Evolutionary conservation across 352 stramenopile species (phyloP).

Genomic region (Phytopythium helicoides): DNA sequence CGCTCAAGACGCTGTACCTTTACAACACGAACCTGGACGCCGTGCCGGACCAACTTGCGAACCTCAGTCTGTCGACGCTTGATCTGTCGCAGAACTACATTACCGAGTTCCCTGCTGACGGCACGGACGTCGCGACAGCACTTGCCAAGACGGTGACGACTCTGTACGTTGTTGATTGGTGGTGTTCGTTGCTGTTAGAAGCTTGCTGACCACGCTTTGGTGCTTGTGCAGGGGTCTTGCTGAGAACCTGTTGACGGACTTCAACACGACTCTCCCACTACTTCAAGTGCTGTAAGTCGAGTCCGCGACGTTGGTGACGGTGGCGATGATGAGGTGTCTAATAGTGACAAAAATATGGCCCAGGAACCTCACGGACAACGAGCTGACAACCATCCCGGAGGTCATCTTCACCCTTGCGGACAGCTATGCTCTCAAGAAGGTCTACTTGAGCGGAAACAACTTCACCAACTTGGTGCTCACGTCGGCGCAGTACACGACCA

Average conservation of each 20-base stretch:
- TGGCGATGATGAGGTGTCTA: no score
- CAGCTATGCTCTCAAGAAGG: slow-evolving; percentile 31
- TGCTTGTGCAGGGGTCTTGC: slow-evolving; percentile 20
- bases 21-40: slow-evolving; percentile 46
- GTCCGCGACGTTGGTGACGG: no score
- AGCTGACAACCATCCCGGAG: slow-evolving; percentile 39
- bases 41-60: slow-evolving; percentile 32
- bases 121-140: slow-evolving; percentile 22
- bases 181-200: no score
- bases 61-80: slow-evolving; percentile 27
- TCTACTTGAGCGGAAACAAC: slow-evolving; percentile 50
- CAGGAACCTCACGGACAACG: slow-evolving; percentile 45
- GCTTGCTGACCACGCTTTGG: neutral
- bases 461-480: slow-evolving; percentile 57
- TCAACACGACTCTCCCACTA: slow-evolving; percentile 28
- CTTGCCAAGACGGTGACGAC: slow-evolving; percentile 25
- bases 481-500: slow-evolving; percentile 24
- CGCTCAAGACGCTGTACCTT: slow-evolving; percentile 29
- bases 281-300: slow-evolving; percentile 22
- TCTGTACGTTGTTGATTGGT: slow-evolving; percentile 6
- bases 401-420: slow-evolving; percentile 41
- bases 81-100: slow-evolving; percentile 57
- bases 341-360: no score
- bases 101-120: slow-evolving; percentile 29
- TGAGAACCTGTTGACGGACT: slow-evolving; percentile 41